Conservation (phyloP, 164 flowering plant genomes). For the Magnolia sinica region DNA sequence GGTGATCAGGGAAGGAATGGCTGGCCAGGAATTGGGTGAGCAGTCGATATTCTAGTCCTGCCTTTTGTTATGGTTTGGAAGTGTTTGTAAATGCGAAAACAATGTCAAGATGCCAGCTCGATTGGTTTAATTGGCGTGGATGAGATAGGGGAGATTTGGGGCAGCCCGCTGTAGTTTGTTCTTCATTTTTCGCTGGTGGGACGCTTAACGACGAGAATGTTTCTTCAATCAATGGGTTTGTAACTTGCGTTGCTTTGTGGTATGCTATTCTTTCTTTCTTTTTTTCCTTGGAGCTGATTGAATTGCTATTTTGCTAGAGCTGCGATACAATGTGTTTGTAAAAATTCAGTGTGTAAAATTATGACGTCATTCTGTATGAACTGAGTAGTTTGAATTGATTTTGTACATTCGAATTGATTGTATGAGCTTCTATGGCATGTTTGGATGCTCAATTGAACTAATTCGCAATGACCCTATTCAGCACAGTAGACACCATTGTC, state of each 20-base stretch:
- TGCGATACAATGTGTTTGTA: background rate
- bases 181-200: background rate
- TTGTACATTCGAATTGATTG: background rate
- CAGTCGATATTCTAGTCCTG: conserved; percentile 51
- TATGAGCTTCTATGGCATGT: background rate
- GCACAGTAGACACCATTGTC: background rate
- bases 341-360: background rate
- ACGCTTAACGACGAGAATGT: background rate
- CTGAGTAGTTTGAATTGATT: background rate
- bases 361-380: background rate
- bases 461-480: background rate
- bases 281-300: background rate
- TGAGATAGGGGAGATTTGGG: background rate
- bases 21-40: conserved; percentile 88
- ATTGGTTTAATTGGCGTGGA: background rate
- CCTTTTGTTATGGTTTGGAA: too few species aligned
- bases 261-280: conserved; percentile 3
- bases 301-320: background rate
- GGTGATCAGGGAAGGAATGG: conserved; percentile 87
- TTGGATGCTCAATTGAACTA: background rate
- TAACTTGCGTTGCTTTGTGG: background rate
- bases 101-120: background rate
- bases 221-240: background rate
- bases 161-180: background rate
- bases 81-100: background rate